Conservation (phyloP, 768 basidiomycete species). For the Mycena belliarum region DNA sequence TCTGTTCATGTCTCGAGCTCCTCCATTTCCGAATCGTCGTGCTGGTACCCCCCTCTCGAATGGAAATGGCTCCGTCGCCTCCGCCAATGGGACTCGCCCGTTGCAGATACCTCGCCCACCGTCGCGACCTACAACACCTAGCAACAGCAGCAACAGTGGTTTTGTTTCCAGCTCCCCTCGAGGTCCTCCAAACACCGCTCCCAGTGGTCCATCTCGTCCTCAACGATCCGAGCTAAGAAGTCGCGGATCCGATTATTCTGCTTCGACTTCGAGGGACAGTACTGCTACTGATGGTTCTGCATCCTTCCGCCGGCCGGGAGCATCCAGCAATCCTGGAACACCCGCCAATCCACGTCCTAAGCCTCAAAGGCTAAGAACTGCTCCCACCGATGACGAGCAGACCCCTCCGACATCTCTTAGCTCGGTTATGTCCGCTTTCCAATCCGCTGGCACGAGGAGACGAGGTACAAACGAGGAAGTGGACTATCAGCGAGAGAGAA, state of each 20-base stretch:
- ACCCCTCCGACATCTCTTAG: slow-evolving; percentile 51
- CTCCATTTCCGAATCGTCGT: slow-evolving; percentile 55
- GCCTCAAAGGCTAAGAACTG: slow-evolving; percentile 36
- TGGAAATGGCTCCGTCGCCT: slow-evolving; percentile 37
- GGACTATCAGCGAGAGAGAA: slow-evolving; percentile 59
- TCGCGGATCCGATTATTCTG: slow-evolving; percentile 54
- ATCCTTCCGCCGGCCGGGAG: slow-evolving; percentile 33
- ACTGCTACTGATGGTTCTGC: slow-evolving; percentile 46
- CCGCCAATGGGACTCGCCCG: slow-evolving; percentile 44
- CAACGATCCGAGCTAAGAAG: slow-evolving; percentile 66
- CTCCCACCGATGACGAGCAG: slow-evolving; percentile 34
- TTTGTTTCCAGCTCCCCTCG: slow-evolving; percentile 39
- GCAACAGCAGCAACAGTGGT: slow-evolving; percentile 43
- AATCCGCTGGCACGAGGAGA: slow-evolving; percentile 59
- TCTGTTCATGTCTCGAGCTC: slow-evolving; percentile 54
- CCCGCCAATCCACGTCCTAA: slow-evolving; percentile 22
- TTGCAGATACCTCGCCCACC: slow-evolving; percentile 61
- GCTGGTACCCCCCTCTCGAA: slow-evolving; percentile 45
- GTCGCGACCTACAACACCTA: slow-evolving; percentile 56
- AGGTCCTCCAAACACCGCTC: slow-evolving; percentile 40
- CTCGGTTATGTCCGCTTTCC: slow-evolving; percentile 69
- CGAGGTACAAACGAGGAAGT: slow-evolving; percentile 56
- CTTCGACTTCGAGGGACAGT: slow-evolving; percentile 57
- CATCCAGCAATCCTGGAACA: slow-evolving; percentile 21
- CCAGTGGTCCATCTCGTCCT: slow-evolving; percentile 61